Percentiles rank a stretch among this genome's conserved stretches.
Evolutionary conservation across 179 eudicot genomes (phyloP).

Genomic region (Silene noctiflora): DNA sequence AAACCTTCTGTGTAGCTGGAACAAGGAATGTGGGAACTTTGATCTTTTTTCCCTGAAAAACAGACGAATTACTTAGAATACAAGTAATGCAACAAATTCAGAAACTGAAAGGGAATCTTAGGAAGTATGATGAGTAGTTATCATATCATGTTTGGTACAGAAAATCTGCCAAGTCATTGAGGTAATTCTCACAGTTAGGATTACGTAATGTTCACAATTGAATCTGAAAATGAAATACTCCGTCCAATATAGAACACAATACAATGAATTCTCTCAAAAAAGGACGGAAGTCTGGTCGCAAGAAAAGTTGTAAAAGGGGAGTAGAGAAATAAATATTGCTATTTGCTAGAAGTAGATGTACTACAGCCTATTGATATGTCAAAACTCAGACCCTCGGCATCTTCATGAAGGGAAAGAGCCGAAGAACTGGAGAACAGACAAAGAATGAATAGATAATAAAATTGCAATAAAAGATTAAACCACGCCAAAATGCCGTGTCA

Average conservation of each 20-base stretch:
- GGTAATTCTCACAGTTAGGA: background rate
- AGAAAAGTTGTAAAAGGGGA: background rate
- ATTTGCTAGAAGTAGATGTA: background rate
- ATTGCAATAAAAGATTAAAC: background rate
- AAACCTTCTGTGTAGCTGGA: conserved; percentile 83
- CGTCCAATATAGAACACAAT: background rate
- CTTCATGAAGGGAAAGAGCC: background rate
- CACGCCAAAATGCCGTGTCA: background rate
- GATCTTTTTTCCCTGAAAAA: conserved; percentile 66
- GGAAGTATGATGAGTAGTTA: background rate
- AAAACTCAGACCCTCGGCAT: background rate
- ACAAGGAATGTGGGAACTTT: conserved; percentile 82
- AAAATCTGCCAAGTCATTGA: background rate
- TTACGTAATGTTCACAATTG: background rate
- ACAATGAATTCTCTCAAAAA: background rate
- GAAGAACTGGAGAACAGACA: background rate
- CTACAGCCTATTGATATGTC: background rate
- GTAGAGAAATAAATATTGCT: no score
- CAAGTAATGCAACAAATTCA: background rate
- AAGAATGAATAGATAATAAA: background rate
- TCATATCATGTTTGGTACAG: background rate
- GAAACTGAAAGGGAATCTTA: background rate
- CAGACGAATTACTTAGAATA: background rate
- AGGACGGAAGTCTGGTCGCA: background rate
- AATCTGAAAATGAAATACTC: background rate